Evolutionary conservation across 2,329 filamentous ascomycete genomes (phyloP).

Genomic region (Colletotrichum lupini): DNA sequence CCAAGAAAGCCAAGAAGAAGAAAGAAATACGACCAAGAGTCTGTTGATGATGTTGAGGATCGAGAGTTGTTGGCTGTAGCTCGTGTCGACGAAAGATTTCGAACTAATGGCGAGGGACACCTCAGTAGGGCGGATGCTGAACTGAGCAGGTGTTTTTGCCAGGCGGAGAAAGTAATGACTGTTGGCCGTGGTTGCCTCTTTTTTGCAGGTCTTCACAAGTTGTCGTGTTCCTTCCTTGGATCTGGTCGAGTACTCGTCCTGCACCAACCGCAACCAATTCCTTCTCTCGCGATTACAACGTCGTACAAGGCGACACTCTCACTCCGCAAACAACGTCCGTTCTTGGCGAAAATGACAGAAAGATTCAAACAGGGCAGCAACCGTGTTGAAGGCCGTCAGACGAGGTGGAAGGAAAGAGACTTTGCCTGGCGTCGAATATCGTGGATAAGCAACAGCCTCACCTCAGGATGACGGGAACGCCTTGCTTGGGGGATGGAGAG

Average conservation of each 20-base stretch:
- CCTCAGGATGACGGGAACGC: slow-evolving; percentile 6
- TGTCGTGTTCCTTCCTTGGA: slow-evolving; percentile 6
- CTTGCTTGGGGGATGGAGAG: background rate
- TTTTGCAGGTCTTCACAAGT: background rate
- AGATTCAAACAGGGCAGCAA: background rate
- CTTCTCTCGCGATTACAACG: background rate
- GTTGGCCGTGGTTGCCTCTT: slow-evolving; percentile 7
- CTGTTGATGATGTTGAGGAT: background rate
- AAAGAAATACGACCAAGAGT: slow-evolving; percentile 1
- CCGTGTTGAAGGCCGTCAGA: background rate
- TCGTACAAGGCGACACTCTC: background rate
- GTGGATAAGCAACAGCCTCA: slow-evolving; percentile 28
- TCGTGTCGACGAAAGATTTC: background rate
- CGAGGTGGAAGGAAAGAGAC: background rate
- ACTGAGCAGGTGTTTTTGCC: background rate
- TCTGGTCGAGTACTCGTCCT: background rate
- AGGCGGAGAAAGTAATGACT: background rate
- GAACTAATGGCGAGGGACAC: background rate
- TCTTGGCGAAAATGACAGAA: slow-evolving; percentile 7
- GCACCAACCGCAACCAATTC: slow-evolving; percentile 5
- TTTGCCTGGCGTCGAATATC: slow-evolving; percentile 1
- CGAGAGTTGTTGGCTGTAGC: background rate
- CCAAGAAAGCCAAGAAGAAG: background rate
- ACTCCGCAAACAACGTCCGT: slow-evolving; percentile 7
- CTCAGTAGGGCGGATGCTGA: background rate